phyloP scores from a whole-genome alignment of 2,329 filamentous ascomycete genomes.

The Cytospora paraplurivora region DNA sequence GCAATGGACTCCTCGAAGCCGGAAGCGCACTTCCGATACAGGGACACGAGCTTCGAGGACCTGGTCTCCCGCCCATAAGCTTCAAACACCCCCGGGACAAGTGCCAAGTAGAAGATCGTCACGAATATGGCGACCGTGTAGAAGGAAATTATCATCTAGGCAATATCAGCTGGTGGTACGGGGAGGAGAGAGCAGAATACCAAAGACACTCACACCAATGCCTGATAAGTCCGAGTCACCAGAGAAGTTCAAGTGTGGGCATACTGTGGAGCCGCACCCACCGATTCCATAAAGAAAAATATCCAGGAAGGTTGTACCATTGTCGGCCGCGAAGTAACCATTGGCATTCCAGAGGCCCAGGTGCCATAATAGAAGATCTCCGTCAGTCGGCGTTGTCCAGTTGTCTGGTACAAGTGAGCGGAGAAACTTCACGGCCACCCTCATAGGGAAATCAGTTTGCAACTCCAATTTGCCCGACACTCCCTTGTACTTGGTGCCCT shows the following conservation, averaged over 20 bases:
- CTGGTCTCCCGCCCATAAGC: conserved; percentile 12
- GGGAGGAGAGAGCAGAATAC: too few species aligned
- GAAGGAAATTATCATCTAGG: conserved; percentile 23
- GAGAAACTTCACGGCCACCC: conserved; percentile 17
- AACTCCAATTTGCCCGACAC: accelerated
- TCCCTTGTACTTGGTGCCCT: accelerated
- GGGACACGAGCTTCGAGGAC: neutral
- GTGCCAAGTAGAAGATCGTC: conserved; percentile 27
- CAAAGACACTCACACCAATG: conserved; percentile 20
- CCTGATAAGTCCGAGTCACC: conserved; percentile 26
- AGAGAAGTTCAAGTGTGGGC: conserved; percentile 24
- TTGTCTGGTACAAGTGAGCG: conserved; percentile 12
- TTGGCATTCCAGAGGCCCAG: conserved; percentile 8
- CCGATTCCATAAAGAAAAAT: conserved; percentile 2
- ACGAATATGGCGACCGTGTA: conserved; percentile 26
- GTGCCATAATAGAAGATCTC: conserved; percentile 21
- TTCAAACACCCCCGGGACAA: conserved; percentile 15
- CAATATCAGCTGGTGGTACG: neutral
- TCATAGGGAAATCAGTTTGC: neutral
- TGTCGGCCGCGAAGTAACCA: conserved; percentile 7
- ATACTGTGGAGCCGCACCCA: conserved; percentile 25
- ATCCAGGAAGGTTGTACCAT: conserved; percentile 5
- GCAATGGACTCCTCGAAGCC: conserved; percentile 9
- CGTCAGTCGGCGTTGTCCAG: conserved; percentile 14
- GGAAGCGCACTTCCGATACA: neutral